A percentile compares a stretch with the other conserved stretches of the same genome.
Conservation (phyloP, 108 stramenopile genomes). For the Stephanodiscus triporus region DNA sequence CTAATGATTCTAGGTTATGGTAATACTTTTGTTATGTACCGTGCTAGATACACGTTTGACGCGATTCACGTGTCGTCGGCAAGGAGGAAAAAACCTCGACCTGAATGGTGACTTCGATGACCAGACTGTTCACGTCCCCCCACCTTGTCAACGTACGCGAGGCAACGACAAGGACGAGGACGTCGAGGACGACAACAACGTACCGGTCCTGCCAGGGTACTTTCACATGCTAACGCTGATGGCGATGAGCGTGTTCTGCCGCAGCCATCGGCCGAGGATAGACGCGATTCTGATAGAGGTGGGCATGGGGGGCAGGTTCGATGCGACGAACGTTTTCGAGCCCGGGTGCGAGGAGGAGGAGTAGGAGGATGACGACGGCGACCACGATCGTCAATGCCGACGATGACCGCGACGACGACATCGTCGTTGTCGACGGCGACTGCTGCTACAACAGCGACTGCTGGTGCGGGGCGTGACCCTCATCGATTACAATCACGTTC, state of each 20-base stretch:
- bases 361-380: too few species aligned
- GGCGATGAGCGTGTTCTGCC: constrained; percentile 68
- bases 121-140: constrained; percentile 92
- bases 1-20: too few species aligned
- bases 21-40: too few species aligned
- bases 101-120: too few species aligned
- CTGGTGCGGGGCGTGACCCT: constrained; percentile 64
- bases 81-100: too few species aligned
- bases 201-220: constrained; percentile 79
- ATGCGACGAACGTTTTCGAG: constrained; percentile 93
- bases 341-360: background rate
- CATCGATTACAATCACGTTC: constrained; percentile 88
- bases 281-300: constrained; percentile 92
- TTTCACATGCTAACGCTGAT: constrained; percentile 91
- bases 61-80: too few species aligned
- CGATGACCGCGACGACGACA: constrained; percentile 16
- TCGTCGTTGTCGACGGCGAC: background rate
- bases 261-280: constrained; percentile 22
- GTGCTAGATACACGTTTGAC: too few species aligned
- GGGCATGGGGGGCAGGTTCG: constrained; percentile 96
- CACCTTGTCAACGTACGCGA: constrained; percentile 85
- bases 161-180: background rate
- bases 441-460: too few species aligned
- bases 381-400: too few species aligned
- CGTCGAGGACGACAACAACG: too few species aligned